phyloP scores from a whole-genome alignment of 2,329 filamentous ascomycete genomes.

The Pleurostoma richardsiae region DNA sequence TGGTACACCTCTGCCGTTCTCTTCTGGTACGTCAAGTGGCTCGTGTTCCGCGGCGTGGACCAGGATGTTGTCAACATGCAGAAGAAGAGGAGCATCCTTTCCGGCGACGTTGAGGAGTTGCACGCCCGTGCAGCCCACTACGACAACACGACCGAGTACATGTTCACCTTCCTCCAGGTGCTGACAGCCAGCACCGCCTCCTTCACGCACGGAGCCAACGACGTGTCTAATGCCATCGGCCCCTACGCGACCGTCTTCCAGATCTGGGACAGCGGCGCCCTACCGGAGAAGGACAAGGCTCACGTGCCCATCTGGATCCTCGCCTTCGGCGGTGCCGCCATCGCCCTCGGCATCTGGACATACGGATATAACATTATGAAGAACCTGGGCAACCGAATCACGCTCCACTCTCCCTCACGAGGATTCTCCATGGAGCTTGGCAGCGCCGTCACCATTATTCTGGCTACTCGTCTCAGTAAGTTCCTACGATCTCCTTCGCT shows the following conservation, averaged over 20 bases:
- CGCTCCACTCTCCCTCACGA: constrained; percentile 49
- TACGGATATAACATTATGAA: constrained; percentile 62
- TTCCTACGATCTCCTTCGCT: constrained; percentile 1
- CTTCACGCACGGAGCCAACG: constrained; percentile 63
- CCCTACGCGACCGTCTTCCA: constrained; percentile 60
- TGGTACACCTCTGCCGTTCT: constrained; percentile 37
- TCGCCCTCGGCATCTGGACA: constrained; percentile 51
- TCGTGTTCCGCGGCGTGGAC: constrained; percentile 41
- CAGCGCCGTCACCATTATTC: constrained; percentile 55
- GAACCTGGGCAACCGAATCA: constrained; percentile 52
- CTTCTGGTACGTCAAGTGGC: constrained; percentile 38
- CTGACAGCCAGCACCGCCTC: constrained; percentile 58
- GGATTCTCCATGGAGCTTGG: constrained; percentile 56
- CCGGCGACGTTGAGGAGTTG: constrained; percentile 46
- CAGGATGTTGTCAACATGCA: constrained; percentile 32
- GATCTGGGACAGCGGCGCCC: constrained; percentile 47
- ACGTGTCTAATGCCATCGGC: constrained; percentile 58
- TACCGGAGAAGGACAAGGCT: constrained; percentile 33
- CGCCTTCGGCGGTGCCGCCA: constrained; percentile 21
- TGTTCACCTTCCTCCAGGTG: constrained; percentile 56
- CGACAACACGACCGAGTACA: constrained; percentile 57
- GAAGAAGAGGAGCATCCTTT: constrained; percentile 33
- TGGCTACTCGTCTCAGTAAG: constrained; percentile 55
- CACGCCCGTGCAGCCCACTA: constrained; percentile 55
- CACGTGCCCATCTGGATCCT: constrained; percentile 57